Percentiles rank a stretch among this genome's conserved stretches.
phyloP scores from a whole-genome alignment of 2,329 filamentous ascomycete genomes.

The Aspergillus versicolor region DNA sequence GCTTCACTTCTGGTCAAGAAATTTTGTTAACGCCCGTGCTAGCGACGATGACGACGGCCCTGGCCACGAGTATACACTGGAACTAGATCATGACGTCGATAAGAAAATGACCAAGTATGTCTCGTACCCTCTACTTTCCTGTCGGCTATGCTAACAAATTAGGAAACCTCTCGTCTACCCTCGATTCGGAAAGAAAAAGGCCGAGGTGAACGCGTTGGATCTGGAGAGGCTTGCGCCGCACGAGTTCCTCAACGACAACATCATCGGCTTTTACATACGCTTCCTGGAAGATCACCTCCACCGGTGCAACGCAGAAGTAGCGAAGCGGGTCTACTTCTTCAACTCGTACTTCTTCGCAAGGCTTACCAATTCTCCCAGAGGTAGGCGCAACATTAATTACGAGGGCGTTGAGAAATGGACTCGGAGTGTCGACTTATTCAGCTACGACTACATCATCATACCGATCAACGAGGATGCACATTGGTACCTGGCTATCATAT shows the following conservation, averaged over 20 bases:
- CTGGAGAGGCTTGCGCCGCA: conserved; percentile 75
- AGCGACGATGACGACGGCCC: conserved; percentile 20
- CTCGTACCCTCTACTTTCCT: not conserved
- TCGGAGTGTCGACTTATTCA: conserved; percentile 76
- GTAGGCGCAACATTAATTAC: conserved; percentile 69
- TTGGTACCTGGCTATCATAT: conserved; percentile 96
- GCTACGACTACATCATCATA: conserved; percentile 84
- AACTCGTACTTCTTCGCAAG: conserved; percentile 90
- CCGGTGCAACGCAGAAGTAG: conserved; percentile 53
- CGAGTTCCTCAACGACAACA: conserved; percentile 87
- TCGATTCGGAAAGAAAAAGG: conserved; percentile 46
- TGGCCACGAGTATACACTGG: conserved; percentile 13
- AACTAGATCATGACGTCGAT: conserved; percentile 6
- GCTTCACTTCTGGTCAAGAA: not conserved
- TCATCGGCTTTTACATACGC: conserved; percentile 84
- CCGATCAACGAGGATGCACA: conserved; percentile 85
- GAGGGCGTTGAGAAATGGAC: conserved; percentile 87
- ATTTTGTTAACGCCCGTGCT: conserved; percentile 3
- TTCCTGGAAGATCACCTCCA: conserved; percentile 65
- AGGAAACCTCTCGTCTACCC: conserved; percentile 45
- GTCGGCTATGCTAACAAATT: conserved; percentile 1
- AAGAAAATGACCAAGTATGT: conserved; percentile 27
- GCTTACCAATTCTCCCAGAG: conserved; percentile 60
- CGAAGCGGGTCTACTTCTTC: conserved; percentile 76
- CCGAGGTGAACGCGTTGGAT: conserved; percentile 45